phyloP scores from a whole-genome alignment of 2,329 filamentous ascomycete genomes.

The Trichophyton schoenleinii region DNA sequence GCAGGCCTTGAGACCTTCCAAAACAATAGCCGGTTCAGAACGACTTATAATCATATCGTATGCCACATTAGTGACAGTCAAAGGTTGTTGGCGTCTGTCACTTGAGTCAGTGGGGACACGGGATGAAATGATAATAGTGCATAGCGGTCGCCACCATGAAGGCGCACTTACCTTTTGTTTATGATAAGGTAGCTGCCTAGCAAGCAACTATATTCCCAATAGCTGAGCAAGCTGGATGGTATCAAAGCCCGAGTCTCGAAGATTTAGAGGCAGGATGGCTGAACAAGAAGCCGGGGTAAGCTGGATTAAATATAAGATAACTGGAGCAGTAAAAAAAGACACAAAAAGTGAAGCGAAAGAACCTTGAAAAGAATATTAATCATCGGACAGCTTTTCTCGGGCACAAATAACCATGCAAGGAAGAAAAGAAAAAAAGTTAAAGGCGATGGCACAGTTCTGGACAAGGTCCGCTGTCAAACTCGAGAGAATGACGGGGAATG shows the following conservation, averaged over 20 bases:
- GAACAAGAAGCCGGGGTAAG: neutral
- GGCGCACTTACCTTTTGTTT: neutral
- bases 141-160: conserved; percentile 1
- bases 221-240: neutral
- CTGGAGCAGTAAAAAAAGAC: neutral
- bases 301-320: neutral
- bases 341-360: neutral
- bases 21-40: conserved; percentile 16
- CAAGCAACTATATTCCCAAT: neutral
- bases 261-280: neutral
- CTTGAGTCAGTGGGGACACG: conserved; percentile 1
- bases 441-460: neutral
- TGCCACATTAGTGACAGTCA: conserved; percentile 3
- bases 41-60: conserved; percentile 23
- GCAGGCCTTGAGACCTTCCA: conserved; percentile 19
- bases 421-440: neutral
- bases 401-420: neutral
- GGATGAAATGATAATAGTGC: neutral
- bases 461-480: neutral
- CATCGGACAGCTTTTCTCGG: neutral
- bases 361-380: neutral
- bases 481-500: neutral
- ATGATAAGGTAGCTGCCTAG: neutral
- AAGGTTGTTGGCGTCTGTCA: conserved; percentile 4
- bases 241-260: neutral